Conservation (phyloP, 2,329 filamentous ascomycete species). For the Alternaria incomplexa region DNA sequence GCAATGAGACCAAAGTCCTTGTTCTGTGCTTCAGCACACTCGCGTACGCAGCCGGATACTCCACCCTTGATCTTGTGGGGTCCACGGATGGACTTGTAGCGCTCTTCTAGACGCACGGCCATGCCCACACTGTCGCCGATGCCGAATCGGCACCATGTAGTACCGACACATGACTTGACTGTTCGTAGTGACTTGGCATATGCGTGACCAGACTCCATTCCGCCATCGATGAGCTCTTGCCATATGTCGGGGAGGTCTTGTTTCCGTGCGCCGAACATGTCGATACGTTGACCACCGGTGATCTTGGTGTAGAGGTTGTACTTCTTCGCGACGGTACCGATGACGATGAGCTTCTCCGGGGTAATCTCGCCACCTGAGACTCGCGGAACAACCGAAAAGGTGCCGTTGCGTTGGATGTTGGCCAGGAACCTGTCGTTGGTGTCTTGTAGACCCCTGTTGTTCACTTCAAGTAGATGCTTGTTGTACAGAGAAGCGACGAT, state of each 20-base stretch:
- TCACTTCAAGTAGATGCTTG: conserved; percentile 76
- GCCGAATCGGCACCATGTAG: conserved; percentile 88
- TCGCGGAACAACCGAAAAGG: conserved; percentile 85
- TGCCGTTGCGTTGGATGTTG: conserved; percentile 91
- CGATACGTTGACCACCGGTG: conserved; percentile 88
- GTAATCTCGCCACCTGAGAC: conserved; percentile 87
- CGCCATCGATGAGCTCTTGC: conserved; percentile 78
- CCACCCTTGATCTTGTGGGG: conserved; percentile 93
- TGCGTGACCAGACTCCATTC: conserved; percentile 89
- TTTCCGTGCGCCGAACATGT: conserved; percentile 90
- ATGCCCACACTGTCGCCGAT: conserved; percentile 90
- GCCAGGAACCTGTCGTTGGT: conserved; percentile 88
- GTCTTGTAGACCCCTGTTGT: conserved; percentile 78
- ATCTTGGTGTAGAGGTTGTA: conserved; percentile 90
- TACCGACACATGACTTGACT: conserved; percentile 90
- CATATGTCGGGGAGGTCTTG: conserved; percentile 85
- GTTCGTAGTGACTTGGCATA: conserved; percentile 89
- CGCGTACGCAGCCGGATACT: conserved; percentile 88
- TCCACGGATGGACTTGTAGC: conserved; percentile 88
- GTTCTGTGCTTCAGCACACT: conserved; percentile 90
- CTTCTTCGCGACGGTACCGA: conserved; percentile 83
- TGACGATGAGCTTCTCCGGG: conserved; percentile 80
- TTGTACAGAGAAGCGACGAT: conserved; percentile 87
- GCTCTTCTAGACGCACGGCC: conserved; percentile 84
- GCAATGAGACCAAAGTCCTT: conserved; percentile 95